Conservation (phyloP, 768 basidiomycete species). For the Saitozyma podzolica region DNA sequence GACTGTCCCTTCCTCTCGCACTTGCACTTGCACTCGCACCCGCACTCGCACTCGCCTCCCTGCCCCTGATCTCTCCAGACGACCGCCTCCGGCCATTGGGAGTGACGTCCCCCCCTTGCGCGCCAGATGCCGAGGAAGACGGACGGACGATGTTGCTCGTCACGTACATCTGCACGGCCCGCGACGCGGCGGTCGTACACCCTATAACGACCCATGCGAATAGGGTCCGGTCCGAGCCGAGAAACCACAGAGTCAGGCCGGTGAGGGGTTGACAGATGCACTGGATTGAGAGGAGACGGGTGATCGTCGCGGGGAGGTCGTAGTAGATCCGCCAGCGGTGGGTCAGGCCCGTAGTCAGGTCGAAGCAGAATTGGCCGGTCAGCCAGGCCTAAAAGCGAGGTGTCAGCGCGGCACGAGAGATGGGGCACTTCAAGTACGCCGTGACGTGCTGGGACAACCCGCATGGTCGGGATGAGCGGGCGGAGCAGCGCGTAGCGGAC, state of each 20-base stretch:
- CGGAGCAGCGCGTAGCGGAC: background rate
- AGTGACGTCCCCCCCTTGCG: background rate
- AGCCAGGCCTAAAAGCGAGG: conserved; percentile 63
- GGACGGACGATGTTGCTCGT: conserved; percentile 71
- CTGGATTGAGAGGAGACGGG: conserved; percentile 87
- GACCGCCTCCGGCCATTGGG: background rate
- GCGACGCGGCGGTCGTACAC: conserved; percentile 72
- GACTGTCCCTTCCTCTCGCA: background rate
- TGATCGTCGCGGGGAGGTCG: conserved; percentile 78
- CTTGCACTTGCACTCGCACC: background rate
- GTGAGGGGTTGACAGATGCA: conserved; percentile 97
- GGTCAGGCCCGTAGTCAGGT: conserved; percentile 82
- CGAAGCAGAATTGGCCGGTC: conserved; percentile 85
- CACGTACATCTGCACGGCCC: conserved; percentile 84
- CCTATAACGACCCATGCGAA: conserved; percentile 87
- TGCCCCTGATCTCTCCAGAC: background rate
- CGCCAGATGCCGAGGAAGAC: background rate
- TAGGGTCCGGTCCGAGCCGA: conserved; percentile 73
- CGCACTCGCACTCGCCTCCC: background rate
- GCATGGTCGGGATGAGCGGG: too few relatives aligned
- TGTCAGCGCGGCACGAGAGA: too few relatives aligned
- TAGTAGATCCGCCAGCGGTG: conserved; percentile 91
- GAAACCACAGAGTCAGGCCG: conserved; percentile 73
- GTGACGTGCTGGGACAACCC: too few relatives aligned
- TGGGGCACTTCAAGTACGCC: too few relatives aligned